A percentile compares a stretch with the other conserved stretches of the same genome.
Conservation (phyloP, 2,329 filamentous ascomycete genomes). For the Apiospora kogelbergensis region DNA sequence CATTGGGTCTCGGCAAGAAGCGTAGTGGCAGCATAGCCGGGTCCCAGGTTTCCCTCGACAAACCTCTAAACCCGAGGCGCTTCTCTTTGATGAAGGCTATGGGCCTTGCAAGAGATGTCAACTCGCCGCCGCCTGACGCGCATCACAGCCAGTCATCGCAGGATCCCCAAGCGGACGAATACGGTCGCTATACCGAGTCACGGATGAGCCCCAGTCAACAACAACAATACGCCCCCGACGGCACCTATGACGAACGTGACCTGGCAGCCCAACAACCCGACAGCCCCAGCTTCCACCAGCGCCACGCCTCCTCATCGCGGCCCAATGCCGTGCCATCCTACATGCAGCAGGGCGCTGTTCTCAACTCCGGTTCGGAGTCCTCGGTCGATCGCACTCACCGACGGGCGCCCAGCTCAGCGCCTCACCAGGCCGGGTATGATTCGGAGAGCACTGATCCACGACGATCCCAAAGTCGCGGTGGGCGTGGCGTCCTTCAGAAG, state of each 20-base stretch:
- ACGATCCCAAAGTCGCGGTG: constrained; percentile 38
- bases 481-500: constrained; percentile 70
- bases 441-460: constrained; percentile 41
- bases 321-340: constrained; percentile 47
- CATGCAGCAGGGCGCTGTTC: constrained; percentile 44
- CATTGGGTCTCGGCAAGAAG: constrained; percentile 66
- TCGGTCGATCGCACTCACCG: constrained; percentile 48
- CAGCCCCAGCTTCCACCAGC: constrained; percentile 41
- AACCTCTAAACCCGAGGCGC: constrained; percentile 51
- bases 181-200: constrained; percentile 35
- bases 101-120: constrained; percentile 56
- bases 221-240: constrained; percentile 31
- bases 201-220: constrained; percentile 27
- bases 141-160: constrained; percentile 55
- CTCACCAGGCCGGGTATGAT: constrained; percentile 44
- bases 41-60: constrained; percentile 57
- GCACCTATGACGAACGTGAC: constrained; percentile 35
- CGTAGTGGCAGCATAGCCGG: constrained; percentile 64
- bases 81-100: constrained; percentile 73
- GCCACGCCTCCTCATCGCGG: constrained; percentile 40
- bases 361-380: constrained; percentile 54
- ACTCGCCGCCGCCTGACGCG: constrained; percentile 47
- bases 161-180: constrained; percentile 40
- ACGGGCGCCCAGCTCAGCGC: constrained; percentile 42
- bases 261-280: constrained; percentile 26